phyloP scores from a whole-genome alignment of 345 rosid genomes.

The Carallia pectinifolia region DNA sequence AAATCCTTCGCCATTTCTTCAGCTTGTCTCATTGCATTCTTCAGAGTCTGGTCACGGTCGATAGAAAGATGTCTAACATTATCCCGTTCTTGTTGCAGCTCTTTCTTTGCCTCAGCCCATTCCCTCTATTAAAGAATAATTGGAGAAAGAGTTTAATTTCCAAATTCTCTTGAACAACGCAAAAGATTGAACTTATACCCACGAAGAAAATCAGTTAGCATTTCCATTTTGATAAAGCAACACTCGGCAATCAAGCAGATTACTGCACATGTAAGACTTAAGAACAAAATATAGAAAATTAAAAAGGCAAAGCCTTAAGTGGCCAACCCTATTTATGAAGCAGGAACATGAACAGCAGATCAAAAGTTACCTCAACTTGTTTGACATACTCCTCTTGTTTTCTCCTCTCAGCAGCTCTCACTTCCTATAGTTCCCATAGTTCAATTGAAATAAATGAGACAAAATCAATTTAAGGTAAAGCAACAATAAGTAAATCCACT shows the following conservation, averaged over 20 bases:
- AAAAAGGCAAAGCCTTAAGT: not conserved
- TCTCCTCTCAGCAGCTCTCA: conserved; percentile 77
- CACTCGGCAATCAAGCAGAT: not conserved
- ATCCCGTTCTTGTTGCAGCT: conserved; percentile 78
- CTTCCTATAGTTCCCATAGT: conserved; percentile 47
- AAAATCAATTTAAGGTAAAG: not conserved
- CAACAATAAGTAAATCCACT: not conserved
- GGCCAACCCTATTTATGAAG: not conserved
- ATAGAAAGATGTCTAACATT: conserved; percentile 55
- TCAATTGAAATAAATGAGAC: not conserved
- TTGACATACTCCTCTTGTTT: conserved; percentile 72
- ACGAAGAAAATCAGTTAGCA: not conserved
- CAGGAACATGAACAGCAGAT: not conserved
- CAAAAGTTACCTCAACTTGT: conserved; percentile 63
- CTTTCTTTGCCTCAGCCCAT: conserved; percentile 93
- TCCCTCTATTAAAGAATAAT: conserved; percentile 48
- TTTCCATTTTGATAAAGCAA: not conserved
- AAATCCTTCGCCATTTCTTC: conserved; percentile 81
- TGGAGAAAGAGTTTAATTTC: not conserved
- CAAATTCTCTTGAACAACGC: too few relatives aligned
- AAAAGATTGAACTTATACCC: not conserved
- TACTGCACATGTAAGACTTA: not conserved
- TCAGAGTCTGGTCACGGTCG: conserved; percentile 68
- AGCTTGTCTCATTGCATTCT: conserved; percentile 75
- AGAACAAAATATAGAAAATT: not conserved